Conservation (phyloP, 75 land plant species). For the Cupressus sempervirens region DNA sequence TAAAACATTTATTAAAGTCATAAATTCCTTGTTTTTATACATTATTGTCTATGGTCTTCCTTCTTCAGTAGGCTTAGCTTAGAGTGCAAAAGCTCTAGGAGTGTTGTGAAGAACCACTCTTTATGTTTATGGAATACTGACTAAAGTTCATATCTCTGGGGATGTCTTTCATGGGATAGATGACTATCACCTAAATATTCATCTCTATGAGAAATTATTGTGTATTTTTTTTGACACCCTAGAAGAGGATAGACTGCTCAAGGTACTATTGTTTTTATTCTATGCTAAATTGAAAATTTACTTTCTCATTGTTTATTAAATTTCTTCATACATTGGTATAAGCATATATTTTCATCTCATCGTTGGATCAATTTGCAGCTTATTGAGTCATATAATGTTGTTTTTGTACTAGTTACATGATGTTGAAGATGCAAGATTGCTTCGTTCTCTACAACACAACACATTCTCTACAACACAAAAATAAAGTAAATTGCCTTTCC, state of each 20-base stretch:
- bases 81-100: slow-evolving; percentile 26
- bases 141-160: slow-evolving; percentile 21
- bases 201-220: slow-evolving; percentile 24
- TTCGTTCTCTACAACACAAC: too few relatives aligned
- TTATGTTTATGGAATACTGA: slow-evolving; percentile 14
- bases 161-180: slow-evolving; percentile 32
- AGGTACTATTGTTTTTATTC: slow-evolving; percentile 11
- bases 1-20: neutral
- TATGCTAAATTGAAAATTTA: neutral
- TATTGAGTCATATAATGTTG: too few relatives aligned
- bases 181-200: slow-evolving; percentile 25
- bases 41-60: slow-evolving; percentile 11
- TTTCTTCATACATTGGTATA: neutral
- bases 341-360: neutral
- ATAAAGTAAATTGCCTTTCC: too few relatives aligned
- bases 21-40: neutral
- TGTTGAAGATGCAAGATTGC: too few relatives aligned
- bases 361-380: neutral
- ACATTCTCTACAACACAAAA: too few relatives aligned
- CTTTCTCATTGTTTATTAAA: neutral
- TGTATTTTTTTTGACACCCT: slow-evolving; percentile 23
- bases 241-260: slow-evolving; percentile 23
- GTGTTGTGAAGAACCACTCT: slow-evolving; percentile 17
- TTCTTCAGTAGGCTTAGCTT: slow-evolving; percentile 13
- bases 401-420: too few relatives aligned